A percentile compares a stretch with the other conserved stretches of the same genome.
These are phyloP conservation scores for Diutina rugosa DNA, from an alignment of 1,139 yeast species.

Conservation along the genomic window DNA sequence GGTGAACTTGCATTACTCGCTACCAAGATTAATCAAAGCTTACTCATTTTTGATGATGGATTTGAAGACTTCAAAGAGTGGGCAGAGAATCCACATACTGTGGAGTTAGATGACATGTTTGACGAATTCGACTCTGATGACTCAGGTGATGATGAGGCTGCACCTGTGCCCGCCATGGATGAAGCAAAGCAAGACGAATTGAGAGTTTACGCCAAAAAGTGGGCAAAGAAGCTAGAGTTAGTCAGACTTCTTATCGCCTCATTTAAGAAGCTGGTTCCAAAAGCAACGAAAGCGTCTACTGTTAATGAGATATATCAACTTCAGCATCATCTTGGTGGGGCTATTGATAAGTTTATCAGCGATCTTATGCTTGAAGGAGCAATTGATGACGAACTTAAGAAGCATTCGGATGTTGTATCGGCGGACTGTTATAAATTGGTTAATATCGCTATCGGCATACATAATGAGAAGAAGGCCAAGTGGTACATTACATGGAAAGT, in stretches of 20 bases:
- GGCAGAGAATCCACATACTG: constrained; percentile 43
- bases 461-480: constrained; percentile 27
- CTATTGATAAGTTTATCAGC: constrained; percentile 33
- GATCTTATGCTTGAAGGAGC: constrained; percentile 30
- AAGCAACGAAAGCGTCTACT: constrained; percentile 16
- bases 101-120: constrained; percentile 32
- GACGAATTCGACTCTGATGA: constrained; percentile 17
- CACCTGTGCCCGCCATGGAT: constrained; percentile 11
- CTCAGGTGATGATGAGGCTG: constrained; percentile 7
- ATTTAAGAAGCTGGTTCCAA: constrained; percentile 41
- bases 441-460: constrained; percentile 19
- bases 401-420: constrained; percentile 15
- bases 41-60: constrained; percentile 45
- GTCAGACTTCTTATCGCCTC: constrained; percentile 42
- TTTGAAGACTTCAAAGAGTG: constrained; percentile 54
- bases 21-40: constrained; percentile 29
- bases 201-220: constrained; percentile 25
- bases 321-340: constrained; percentile 19
- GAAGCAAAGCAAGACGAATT: constrained; percentile 13
- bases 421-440: constrained; percentile 21
- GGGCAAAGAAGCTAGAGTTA: constrained; percentile 42
- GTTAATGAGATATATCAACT: constrained; percentile 22
- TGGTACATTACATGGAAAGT: constrained; percentile 41
- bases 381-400: constrained; percentile 11
- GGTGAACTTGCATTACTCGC: constrained; percentile 43